Base-by-base conservation (phyloP, 1,139 yeast genomes). In the Casaregolazyma lundiana region DNA sequence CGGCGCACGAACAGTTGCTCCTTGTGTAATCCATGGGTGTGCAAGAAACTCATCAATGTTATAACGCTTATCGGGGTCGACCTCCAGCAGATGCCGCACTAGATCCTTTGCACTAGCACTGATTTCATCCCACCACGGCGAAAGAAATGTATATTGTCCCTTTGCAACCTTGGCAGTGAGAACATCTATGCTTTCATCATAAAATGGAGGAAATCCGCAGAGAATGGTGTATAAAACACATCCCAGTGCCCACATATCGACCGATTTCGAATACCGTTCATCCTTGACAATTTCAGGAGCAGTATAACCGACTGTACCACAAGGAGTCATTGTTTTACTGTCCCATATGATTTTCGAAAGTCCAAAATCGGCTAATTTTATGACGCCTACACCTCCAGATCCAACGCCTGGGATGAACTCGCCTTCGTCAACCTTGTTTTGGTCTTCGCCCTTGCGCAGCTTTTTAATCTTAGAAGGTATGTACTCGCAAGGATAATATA, bases 101-200 rank as follows among this genome's bases (percentile, higher is more conserved):
- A 95, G 81, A 56, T 77, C 71, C 64, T 88, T 88, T 6, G 96
- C 97, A 17, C 84, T 87, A 35, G 59, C 63, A 50, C 87, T 77
- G 37, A 90, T 84, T 58, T 90, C 96, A 65, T 90, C 97, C 97
- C 97, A 90, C 97, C 97, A 90, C 0, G 97, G 97, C 48, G 80
- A 72, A 49, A 90, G 70, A 63, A 89, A 90, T 13, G 85, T 82
- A 63, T 76, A 90, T 57, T 87, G 85, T 21, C 97, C 97, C 46
- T 73, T 73, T 9, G 94, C 80, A 38, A 90, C 95, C 63, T 89
- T 89, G 56, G 77, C 79, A 0, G 96, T 86, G 53, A 90, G 69
- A n/a, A 77, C 76, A 54, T 84, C 87, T 52, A 86, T 82, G 58
- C 82, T 79, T 56, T 89, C 96, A 64, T 90, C 96, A 67, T 87